These are phyloP conservation scores for Metschnikowia aberdeeniae DNA, from an alignment of 805 yeast species.

Conservation along the genomic window DNA sequence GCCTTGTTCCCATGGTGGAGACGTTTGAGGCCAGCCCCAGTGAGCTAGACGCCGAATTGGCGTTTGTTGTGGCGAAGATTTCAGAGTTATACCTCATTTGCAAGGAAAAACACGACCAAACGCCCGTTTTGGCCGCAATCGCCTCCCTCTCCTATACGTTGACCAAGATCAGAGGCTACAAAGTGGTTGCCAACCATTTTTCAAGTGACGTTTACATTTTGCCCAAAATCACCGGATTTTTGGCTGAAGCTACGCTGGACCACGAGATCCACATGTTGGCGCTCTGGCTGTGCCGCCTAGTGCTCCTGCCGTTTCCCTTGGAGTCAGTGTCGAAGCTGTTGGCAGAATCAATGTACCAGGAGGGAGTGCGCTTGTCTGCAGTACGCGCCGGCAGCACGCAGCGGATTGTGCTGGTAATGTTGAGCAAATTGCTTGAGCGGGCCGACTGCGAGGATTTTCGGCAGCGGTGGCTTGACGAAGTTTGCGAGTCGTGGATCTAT, in stretches of 20 bases:
- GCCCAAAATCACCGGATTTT: slow-evolving; percentile 24
- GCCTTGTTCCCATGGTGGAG: slow-evolving; percentile 21
- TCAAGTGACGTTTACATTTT: slow-evolving; percentile 56
- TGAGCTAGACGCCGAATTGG: slow-evolving; percentile 42
- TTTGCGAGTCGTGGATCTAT: slow-evolving; percentile 18
- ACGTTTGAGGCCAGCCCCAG: slow-evolving; percentile 55
- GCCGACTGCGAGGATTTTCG: slow-evolving; percentile 35
- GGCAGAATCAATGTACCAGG: slow-evolving; percentile 30
- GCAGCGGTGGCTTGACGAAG: slow-evolving; percentile 13
- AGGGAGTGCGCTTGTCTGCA: slow-evolving; percentile 26
- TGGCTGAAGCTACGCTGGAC: slow-evolving; percentile 13
- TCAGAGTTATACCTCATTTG: slow-evolving; percentile 22
- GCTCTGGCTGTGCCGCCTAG: slow-evolving; percentile 68
- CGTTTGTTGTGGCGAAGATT: slow-evolving; percentile 27
- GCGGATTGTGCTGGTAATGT: slow-evolving; percentile 48
- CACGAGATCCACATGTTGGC: slow-evolving; percentile 40
- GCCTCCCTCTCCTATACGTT: slow-evolving; percentile 52
- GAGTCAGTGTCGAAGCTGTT: slow-evolving; percentile 30
- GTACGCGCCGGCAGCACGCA: slow-evolving; percentile 32
- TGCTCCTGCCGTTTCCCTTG: slow-evolving; percentile 72
- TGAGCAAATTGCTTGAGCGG: slow-evolving; percentile 53
- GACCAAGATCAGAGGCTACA: slow-evolving; percentile 63
- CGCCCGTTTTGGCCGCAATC: slow-evolving; percentile 9
- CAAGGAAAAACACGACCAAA: neutral
- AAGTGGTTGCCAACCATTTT: slow-evolving; percentile 54